Percentiles rank a stretch among this genome's conserved stretches.
phyloP scores from a whole-genome alignment of 208 protist species.

The Vickermania ingenoplastis region DNA sequence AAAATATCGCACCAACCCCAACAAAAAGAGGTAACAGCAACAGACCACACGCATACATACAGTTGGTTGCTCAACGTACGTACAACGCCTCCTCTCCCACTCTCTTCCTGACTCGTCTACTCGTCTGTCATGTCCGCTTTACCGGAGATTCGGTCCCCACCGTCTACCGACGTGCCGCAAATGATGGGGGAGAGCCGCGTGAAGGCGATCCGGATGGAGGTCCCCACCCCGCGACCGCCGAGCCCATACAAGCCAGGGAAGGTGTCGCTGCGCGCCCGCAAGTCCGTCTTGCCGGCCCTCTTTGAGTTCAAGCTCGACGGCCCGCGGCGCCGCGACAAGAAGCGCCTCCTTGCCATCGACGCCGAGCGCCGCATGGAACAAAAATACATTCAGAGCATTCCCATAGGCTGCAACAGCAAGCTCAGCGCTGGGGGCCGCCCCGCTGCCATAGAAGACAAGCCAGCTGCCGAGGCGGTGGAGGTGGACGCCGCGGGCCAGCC shows the following conservation, averaged over 20 bases:
- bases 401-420: slow-evolving; percentile 2
- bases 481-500: background rate
- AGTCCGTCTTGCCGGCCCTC: slow-evolving; percentile 20
- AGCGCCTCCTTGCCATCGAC: background rate
- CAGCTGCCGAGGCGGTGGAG: background rate
- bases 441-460: background rate
- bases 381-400: background rate
- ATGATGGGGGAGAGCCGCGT: slow-evolving; percentile 3
- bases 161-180: background rate
- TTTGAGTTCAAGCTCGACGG: slow-evolving; percentile 7
- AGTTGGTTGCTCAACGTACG: too few species aligned
- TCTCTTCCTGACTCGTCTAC: too few species aligned
- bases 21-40: too few species aligned
- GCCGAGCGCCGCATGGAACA: slow-evolving; percentile 2
- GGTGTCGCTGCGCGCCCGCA: slow-evolving; percentile 3
- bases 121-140: background rate
- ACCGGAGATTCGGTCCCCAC: background rate
- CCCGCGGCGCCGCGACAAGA: slow-evolving; percentile 1
- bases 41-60: too few species aligned
- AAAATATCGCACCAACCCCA: too few species aligned
- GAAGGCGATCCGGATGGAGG: background rate
- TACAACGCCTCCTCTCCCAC: too few species aligned
- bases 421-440: background rate
- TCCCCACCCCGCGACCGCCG: slow-evolving; percentile 17
- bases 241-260: slow-evolving; percentile 54